These are phyloP conservation scores for Pinus albicaulis DNA, from an alignment of 75 land plant genomes.

Conservation along the genomic window DNA sequence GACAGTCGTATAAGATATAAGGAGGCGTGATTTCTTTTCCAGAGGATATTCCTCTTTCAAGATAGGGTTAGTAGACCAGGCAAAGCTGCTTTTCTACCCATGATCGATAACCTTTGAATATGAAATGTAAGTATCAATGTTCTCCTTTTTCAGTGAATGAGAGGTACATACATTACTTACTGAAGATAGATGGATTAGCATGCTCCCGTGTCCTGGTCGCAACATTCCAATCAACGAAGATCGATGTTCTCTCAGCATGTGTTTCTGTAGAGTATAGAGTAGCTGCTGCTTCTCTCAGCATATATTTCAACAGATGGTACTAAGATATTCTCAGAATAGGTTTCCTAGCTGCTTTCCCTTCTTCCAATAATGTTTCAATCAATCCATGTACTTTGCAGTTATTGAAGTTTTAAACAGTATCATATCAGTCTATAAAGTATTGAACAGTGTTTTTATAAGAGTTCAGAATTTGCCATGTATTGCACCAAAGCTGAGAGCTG, in stretches of 20 bases:
- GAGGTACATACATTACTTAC: slow-evolving; percentile 2
- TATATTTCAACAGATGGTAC: neutral
- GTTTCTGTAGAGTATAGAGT: neutral
- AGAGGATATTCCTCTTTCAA: slow-evolving; percentile 5
- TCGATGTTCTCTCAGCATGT: neutral
- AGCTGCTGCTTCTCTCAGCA: neutral
- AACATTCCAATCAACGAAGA: neutral
- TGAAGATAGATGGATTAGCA: neutral
- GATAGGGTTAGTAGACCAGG: neutral
- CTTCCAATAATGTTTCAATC: neutral
- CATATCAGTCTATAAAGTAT: neutral
- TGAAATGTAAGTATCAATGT: too few relatives aligned
- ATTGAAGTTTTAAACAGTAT: neutral
- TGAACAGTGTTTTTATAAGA: neutral
- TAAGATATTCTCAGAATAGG: neutral
- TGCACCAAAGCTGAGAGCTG: slow-evolving; percentile 6
- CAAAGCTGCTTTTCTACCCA: neutral
- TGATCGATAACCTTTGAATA: too few relatives aligned
- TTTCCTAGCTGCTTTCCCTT: neutral
- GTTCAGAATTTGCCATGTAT: slow-evolving; percentile 5
- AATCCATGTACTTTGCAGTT: neutral
- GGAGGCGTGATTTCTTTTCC: neutral
- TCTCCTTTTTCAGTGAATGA: neutral
- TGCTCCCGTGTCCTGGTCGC: neutral
- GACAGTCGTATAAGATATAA: too few relatives aligned